Evolutionary conservation across 495 filamentous ascomycete species (phyloP).

Genomic region (Pseudomonodictys pantanalensis): DNA sequence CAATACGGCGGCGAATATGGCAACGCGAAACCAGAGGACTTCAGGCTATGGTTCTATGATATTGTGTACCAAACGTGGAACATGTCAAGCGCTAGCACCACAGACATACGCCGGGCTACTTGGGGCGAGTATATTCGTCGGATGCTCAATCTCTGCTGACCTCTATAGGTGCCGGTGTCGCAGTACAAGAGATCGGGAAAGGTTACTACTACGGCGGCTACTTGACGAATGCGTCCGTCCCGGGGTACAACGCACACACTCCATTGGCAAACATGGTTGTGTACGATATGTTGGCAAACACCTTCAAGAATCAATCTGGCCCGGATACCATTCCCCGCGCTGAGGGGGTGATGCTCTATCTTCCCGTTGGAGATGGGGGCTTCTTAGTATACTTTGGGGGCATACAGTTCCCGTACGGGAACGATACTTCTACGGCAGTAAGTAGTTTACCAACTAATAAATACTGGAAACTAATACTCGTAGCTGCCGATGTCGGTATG

Average conservation of each 20-base stretch:
- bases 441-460: neutral
- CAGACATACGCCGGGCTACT: slow-evolving; percentile 32
- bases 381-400: slow-evolving; percentile 54
- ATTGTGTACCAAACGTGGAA: slow-evolving; percentile 45
- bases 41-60: slow-evolving; percentile 45
- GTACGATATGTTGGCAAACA: slow-evolving; percentile 47
- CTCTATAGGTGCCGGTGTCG: slow-evolving; percentile 35
- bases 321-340: slow-evolving; percentile 45
- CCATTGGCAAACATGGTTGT: slow-evolving; percentile 41
- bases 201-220: slow-evolving; percentile 50
- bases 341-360: slow-evolving; percentile 47
- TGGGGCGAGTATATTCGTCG: slow-evolving; percentile 7
- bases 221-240: slow-evolving; percentile 45
- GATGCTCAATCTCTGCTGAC: neutral
- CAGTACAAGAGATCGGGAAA: slow-evolving; percentile 35
- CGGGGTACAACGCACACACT: slow-evolving; percentile 40
- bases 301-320: slow-evolving; percentile 44
- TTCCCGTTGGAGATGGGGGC: slow-evolving; percentile 51
- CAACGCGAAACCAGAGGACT: slow-evolving; percentile 36
- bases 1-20: slow-evolving; percentile 51
- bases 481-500: slow-evolving; percentile 27
- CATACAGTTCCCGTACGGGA: slow-evolving; percentile 35
- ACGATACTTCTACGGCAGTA: slow-evolving; percentile 22
- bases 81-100: slow-evolving; percentile 17
- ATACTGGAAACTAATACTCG: neutral